Evolutionary conservation across 148 eudicot genomes (phyloP).

Genomic region (Agrostemma githago): DNA sequence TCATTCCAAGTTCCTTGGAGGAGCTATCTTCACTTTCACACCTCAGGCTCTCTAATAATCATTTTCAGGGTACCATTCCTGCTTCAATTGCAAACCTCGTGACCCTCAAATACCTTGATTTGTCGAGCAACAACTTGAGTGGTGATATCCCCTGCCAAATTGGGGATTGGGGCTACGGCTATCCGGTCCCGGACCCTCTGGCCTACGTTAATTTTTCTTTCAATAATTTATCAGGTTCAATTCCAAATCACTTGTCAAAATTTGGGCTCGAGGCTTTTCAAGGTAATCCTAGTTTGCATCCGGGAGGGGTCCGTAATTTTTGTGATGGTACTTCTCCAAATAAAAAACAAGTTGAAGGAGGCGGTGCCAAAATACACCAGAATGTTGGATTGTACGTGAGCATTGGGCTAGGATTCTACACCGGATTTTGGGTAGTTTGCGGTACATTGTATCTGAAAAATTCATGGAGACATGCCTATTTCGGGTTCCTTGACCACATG

Average conservation of each 20-base stretch:
- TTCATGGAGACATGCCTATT: constrained; percentile 10
- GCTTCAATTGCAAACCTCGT: not conserved
- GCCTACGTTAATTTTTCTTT: not conserved
- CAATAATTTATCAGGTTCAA: not conserved
- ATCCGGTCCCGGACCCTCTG: not conserved
- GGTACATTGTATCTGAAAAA: not conserved
- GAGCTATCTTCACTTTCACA: not conserved
- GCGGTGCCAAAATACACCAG: not conserved
- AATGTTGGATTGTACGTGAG: not conserved
- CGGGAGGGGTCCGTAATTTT: not conserved
- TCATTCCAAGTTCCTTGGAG: not conserved
- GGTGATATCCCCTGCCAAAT: no score
- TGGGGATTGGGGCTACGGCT: no score
- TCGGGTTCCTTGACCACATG: not conserved
- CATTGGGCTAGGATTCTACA: not conserved
- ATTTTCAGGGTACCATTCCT: not conserved
- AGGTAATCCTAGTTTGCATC: not conserved
- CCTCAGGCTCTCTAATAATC: not conserved
- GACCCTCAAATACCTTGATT: no score
- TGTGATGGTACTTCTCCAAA: not conserved
- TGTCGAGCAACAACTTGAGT: no score
- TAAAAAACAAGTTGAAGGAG: not conserved
- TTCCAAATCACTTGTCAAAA: not conserved
- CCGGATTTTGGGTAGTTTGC: constrained; percentile 12
- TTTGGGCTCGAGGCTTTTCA: not conserved